A percentile compares a stretch with the other conserved stretches of the same genome.
phyloP scores from a whole-genome alignment of 2,329 filamentous ascomycete genomes.

The Xylariaceae sp. region DNA sequence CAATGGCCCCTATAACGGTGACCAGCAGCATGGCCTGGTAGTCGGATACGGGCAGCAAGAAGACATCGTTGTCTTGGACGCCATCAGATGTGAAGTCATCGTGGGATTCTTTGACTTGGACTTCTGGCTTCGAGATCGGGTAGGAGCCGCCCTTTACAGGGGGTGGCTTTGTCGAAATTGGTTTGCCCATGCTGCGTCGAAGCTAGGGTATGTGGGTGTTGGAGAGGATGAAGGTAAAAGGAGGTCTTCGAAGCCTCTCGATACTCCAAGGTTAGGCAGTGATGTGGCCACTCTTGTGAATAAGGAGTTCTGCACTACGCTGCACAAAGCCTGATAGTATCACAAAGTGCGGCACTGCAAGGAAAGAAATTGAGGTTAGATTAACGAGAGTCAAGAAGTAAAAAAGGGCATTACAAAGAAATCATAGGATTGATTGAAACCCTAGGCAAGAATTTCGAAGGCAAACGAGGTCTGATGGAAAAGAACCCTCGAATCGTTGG shows the following conservation, averaged over 20 bases:
- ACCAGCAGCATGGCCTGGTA: conserved; percentile 77
- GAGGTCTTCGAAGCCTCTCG: conserved; percentile 37
- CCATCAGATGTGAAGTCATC: conserved; percentile 76
- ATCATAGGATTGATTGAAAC: conserved; percentile 21
- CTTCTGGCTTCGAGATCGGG: conserved; percentile 37
- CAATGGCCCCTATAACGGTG: conserved; percentile 75
- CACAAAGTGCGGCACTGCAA: conserved; percentile 19
- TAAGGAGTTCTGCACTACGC: conserved; percentile 28
- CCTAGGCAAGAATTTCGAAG: conserved; percentile 30
- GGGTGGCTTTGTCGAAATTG: conserved; percentile 47
- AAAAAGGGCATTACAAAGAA: conserved; percentile 47
- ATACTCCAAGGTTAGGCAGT: neutral
- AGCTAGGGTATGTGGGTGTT: conserved; percentile 6
- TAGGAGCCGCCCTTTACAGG: conserved; percentile 39
- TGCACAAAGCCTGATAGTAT: conserved; percentile 22
- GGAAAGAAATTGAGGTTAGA: conserved; percentile 31
- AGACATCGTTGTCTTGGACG: conserved; percentile 89
- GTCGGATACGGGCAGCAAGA: conserved; percentile 82
- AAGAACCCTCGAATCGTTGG: conserved; percentile 9
- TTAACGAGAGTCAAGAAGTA: conserved; percentile 52
- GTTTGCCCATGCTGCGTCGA: conserved; percentile 46
- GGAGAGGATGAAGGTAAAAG: conserved; percentile 19
- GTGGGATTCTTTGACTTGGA: conserved; percentile 42
- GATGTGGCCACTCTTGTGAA: conserved; percentile 17
- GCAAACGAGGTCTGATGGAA: conserved; percentile 14